Conservation (phyloP, 2,329 filamentous ascomycete genomes). For the Samsoniella hepiali region DNA sequence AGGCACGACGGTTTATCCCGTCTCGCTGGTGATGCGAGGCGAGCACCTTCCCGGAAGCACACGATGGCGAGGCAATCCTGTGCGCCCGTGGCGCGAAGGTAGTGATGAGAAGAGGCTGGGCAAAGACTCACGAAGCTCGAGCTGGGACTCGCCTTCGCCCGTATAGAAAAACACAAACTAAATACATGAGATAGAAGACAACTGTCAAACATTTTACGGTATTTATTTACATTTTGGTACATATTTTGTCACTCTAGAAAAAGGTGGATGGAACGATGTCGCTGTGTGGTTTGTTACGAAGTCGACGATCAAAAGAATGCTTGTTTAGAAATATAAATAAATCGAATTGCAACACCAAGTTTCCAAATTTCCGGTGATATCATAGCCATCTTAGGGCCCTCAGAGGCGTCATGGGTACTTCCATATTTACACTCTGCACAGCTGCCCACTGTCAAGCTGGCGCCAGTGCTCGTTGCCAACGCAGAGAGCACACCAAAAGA, state of each 20-base stretch:
- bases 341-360: background rate
- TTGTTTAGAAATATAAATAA: background rate
- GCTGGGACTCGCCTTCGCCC: slow-evolving; percentile 11
- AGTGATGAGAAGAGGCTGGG: background rate
- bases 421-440: slow-evolving; percentile 24
- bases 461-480: slow-evolving; percentile 44
- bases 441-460: slow-evolving; percentile 24
- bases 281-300: background rate
- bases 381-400: background rate
- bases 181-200: background rate
- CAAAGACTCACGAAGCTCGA: slow-evolving; percentile 1
- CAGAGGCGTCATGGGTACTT: background rate
- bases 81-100: slow-evolving; percentile 21
- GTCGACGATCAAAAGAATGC: background rate
- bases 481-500: slow-evolving; percentile 48
- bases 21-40: slow-evolving; percentile 25
- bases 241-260: background rate
- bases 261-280: background rate
- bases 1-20: slow-evolving; percentile 22
- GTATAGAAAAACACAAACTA: background rate
- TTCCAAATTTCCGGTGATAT: background rate
- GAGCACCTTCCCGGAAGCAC: slow-evolving; percentile 24
- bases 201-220: background rate
- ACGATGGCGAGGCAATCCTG: slow-evolving; percentile 24
- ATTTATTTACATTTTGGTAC: background rate